Conservation (phyloP, 2,329 filamentous ascomycete genomes). For the Rutstroemia sydowiana region DNA sequence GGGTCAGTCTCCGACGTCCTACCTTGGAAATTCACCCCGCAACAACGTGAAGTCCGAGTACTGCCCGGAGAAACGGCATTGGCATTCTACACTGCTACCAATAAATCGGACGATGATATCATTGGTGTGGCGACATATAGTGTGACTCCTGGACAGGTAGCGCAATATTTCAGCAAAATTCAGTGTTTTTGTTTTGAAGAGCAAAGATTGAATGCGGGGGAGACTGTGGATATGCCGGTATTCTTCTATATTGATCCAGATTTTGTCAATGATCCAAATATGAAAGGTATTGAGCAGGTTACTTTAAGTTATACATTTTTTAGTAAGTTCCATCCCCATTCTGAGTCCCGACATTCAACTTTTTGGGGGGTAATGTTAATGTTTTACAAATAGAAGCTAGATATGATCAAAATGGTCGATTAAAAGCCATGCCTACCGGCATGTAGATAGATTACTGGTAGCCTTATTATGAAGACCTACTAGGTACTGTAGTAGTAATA, state of each 20-base stretch:
- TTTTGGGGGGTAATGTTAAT: not conserved
- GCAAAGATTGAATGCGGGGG: conserved; percentile 86
- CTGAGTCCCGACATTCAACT: not conserved
- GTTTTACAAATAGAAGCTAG: conserved; percentile 56
- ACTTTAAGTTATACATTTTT: conserved; percentile 98
- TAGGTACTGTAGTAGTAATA: too few species aligned
- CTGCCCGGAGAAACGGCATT: conserved; percentile 93
- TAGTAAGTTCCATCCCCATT: conserved; percentile 55
- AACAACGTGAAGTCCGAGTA: conserved; percentile 93
- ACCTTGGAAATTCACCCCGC: conserved; percentile 94
- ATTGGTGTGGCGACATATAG: conserved; percentile 98
- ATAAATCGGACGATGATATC: conserved; percentile 83
- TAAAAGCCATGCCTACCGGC: conserved; percentile 33
- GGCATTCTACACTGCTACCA: conserved; percentile 96
- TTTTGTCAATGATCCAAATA: conserved; percentile 82
- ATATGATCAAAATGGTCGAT: conserved; percentile 73
- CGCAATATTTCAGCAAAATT: conserved; percentile 98
- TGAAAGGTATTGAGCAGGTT: conserved; percentile 90
- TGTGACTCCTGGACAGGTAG: conserved; percentile 90
- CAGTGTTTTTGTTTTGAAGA: conserved; percentile 99
- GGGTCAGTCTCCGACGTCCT: conserved; percentile 91
- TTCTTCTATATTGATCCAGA: conserved; percentile 99
- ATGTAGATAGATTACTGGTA: too few species aligned
- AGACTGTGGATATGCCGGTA: conserved; percentile 98
- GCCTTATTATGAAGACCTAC: too few species aligned